A percentile compares a stretch with the other conserved stretches of the same genome.
phyloP scores from a whole-genome alignment of 331 rosid genomes.

The Saraca asoca region DNA sequence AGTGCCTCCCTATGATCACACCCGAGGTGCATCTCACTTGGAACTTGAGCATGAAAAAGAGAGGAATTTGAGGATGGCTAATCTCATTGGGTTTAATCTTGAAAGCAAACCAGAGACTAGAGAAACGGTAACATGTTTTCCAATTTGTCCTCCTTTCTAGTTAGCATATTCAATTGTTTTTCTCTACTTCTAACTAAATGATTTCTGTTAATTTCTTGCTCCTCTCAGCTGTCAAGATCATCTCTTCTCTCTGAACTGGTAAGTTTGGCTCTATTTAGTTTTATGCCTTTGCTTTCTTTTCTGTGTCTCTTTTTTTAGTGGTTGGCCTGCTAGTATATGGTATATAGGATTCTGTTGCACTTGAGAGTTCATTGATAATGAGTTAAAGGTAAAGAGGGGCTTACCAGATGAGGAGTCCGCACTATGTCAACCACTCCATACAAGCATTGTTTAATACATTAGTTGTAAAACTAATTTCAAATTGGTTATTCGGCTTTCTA shows the following conservation, averaged over 20 bases:
- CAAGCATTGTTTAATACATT: background rate
- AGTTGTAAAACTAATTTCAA: background rate
- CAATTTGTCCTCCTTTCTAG: background rate
- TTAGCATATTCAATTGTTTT: background rate
- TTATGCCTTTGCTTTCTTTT: background rate
- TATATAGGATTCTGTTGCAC: background rate
- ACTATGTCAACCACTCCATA: too few species aligned
- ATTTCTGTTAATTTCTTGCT: slow-evolving; percentile 28
- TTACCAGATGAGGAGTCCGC: too few species aligned
- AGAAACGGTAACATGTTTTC: slow-evolving; percentile 71
- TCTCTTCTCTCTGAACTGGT: slow-evolving; percentile 90
- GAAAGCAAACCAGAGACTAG: slow-evolving; percentile 76
- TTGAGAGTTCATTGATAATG: too few species aligned
- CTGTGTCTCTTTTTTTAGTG: background rate
- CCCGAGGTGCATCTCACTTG: slow-evolving; percentile 73
- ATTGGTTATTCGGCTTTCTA: slow-evolving; percentile 2
- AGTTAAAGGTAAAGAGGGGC: too few species aligned
- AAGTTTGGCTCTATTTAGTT: slow-evolving; percentile 33
- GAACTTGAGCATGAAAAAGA: slow-evolving; percentile 91
- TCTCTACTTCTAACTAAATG: slow-evolving; percentile 30
- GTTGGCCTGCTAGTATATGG: background rate
- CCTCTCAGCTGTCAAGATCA: slow-evolving; percentile 74
- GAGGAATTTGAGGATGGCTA: slow-evolving; percentile 86
- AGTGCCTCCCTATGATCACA: slow-evolving; percentile 74
- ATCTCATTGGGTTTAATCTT: slow-evolving; percentile 86